phyloP scores from a whole-genome alignment of 106 monocot genomes.

The Phalaenopsis equestris region DNA sequence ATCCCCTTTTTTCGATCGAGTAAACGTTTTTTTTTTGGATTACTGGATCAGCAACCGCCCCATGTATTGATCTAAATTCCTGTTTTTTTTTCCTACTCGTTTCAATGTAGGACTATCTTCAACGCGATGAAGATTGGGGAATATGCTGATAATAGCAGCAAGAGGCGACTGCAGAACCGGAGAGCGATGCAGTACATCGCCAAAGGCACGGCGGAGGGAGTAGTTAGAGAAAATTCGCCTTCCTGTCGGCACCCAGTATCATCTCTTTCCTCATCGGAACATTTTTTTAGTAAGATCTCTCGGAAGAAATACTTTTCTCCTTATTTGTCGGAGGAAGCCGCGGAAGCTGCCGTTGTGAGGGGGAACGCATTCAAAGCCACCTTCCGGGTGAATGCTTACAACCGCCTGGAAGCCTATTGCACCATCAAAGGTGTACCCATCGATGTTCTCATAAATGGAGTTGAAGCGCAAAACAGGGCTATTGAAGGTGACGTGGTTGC shows the following conservation, averaged over 20 bases:
- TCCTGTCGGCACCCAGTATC: constrained; percentile 24
- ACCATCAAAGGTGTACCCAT: constrained; percentile 62
- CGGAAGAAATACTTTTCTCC: constrained; percentile 40
- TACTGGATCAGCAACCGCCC: neutral
- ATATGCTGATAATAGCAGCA: constrained; percentile 37
- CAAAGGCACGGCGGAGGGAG: neutral
- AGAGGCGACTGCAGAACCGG: constrained; percentile 31
- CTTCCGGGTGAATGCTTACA: constrained; percentile 84
- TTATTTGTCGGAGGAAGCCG: constrained; percentile 54
- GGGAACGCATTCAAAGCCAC: constrained; percentile 64
- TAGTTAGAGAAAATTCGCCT: constrained; percentile 12
- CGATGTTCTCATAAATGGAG: constrained; percentile 68
- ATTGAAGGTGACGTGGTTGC: constrained; percentile 92
- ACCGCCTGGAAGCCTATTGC: constrained; percentile 76
- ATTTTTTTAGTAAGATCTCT: neutral
- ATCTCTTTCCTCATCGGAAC: neutral
- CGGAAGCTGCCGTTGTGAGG: constrained; percentile 56
- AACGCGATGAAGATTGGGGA: constrained; percentile 8
- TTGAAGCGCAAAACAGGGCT: constrained; percentile 75
- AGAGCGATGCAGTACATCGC: constrained; percentile 28
- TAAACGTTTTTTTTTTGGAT: neutral
- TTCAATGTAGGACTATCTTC: neutral
- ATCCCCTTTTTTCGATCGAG: neutral
- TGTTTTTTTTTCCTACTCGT: neutral
- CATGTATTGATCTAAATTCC: neutral